Evolutionary conservation across 305 asterid genomes (phyloP).

Genomic region (Fraxinus latifolia): DNA sequence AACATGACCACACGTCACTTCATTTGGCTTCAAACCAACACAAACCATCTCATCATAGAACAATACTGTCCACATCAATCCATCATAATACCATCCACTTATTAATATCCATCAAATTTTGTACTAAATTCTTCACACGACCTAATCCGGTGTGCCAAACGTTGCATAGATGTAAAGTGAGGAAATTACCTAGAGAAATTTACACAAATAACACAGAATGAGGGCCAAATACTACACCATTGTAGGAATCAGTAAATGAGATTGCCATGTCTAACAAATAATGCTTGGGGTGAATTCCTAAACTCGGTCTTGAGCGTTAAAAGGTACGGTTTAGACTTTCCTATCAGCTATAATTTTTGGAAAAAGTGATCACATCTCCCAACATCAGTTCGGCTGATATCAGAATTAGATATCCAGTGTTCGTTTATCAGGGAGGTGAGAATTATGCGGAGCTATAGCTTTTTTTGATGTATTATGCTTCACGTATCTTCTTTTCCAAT

Average conservation of each 20-base stretch:
- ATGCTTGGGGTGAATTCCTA: background rate
- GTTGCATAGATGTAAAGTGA: background rate
- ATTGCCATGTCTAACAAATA: background rate
- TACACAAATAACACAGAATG: background rate
- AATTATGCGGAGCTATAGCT: background rate
- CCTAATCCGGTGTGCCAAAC: background rate
- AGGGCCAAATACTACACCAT: background rate
- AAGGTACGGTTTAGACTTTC: background rate
- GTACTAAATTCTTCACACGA: background rate
- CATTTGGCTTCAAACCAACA: conserved; percentile 58
- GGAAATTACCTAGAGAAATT: background rate
- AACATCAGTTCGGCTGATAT: background rate
- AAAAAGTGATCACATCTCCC: background rate
- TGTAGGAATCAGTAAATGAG: background rate
- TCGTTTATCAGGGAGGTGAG: background rate
- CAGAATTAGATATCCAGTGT: background rate
- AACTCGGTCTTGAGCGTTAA: background rate
- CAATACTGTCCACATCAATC: background rate
- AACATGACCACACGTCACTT: conserved; percentile 73
- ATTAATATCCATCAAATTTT: no score
- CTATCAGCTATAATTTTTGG: background rate
- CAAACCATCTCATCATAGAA: conserved; percentile 49
- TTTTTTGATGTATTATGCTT: background rate
- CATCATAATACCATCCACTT: background rate
- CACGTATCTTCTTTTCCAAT: background rate